Conservation (phyloP, 1,284 basidiomycete species). For the Rugosomyces carneus region DNA sequence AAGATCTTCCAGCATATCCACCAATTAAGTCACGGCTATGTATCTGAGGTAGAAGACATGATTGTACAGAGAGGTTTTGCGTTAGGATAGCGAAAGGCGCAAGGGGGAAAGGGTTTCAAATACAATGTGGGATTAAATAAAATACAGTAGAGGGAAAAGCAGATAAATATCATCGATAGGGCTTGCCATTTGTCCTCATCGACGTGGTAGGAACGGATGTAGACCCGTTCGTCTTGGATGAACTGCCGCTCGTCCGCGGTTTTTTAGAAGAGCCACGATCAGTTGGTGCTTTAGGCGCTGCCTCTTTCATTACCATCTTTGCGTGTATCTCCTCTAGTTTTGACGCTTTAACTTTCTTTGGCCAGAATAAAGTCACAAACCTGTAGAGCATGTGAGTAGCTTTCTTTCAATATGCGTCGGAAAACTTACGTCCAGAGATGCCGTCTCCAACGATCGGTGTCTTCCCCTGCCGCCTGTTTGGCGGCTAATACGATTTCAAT, state of each 20-base stretch:
- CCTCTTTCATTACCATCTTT: conserved; percentile 87
- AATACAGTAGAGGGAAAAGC: conserved; percentile 2
- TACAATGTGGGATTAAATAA: conserved; percentile 14
- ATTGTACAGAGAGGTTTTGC: conserved; percentile 8
- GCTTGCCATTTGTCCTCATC: conserved; percentile 45
- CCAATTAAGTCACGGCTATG: background rate
- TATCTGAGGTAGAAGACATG: background rate
- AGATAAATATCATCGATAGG: conserved; percentile 35
- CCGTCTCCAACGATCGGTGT: conserved; percentile 81
- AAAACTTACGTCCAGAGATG: conserved; percentile 90
- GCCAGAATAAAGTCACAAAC: conserved; percentile 96
- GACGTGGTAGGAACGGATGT: conserved; percentile 28
- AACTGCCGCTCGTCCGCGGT: conserved; percentile 39
- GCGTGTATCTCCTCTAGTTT: conserved; percentile 91
- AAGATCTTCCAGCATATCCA: background rate
- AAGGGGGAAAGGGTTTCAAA: conserved; percentile 12
- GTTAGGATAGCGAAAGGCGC: conserved; percentile 19
- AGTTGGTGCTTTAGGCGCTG: conserved; percentile 43
- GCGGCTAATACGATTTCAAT: conserved; percentile 82
- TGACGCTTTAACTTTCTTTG: conserved; percentile 88
- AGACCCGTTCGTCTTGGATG: conserved; percentile 45
- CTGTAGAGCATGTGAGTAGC: conserved; percentile 31
- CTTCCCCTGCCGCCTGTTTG: conserved; percentile 74
- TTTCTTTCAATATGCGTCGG: background rate
- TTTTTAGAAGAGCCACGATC: conserved; percentile 45